Conservation (phyloP, 2,329 filamentous ascomycete genomes). For the Aspergillus latus region DNA sequence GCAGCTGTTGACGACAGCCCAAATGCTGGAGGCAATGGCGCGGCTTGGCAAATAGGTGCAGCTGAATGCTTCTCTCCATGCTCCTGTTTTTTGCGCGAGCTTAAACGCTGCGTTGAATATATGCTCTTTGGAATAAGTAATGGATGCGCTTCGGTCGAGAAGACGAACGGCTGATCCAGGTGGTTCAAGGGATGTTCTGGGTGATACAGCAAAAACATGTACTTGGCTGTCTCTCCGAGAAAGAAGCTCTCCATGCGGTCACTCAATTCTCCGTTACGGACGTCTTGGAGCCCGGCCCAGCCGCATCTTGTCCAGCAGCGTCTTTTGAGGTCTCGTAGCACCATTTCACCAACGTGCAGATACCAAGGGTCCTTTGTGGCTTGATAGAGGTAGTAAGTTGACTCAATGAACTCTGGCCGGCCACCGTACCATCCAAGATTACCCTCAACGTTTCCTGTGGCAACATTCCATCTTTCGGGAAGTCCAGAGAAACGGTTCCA, state of each 20-base stretch:
- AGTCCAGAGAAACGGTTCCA: constrained; percentile 95
- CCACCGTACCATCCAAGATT: constrained; percentile 94
- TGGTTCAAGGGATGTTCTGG: constrained; percentile 82
- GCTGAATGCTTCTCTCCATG: constrained; percentile 14
- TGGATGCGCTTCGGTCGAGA: constrained; percentile 94
- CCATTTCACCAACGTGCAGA: constrained; percentile 93
- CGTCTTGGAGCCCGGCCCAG: constrained; percentile 86
- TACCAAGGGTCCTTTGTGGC: constrained; percentile 96
- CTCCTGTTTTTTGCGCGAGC: constrained; percentile 11
- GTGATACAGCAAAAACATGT: constrained; percentile 89
- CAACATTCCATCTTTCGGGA: constrained; percentile 90
- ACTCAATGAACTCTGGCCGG: constrained; percentile 94
- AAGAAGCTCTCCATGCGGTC: constrained; percentile 99
- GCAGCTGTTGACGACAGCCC: constrained; percentile 78
- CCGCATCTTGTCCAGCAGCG: constrained; percentile 89
- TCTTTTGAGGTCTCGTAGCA: constrained; percentile 79
- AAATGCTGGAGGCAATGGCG: constrained; percentile 61
- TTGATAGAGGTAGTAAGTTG: constrained; percentile 91
- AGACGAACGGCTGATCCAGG: constrained; percentile 83
- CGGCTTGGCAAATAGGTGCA: constrained; percentile 64
- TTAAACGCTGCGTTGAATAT: constrained; percentile 2
- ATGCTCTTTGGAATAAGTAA: constrained; percentile 70
- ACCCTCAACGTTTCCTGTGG: constrained; percentile 77
- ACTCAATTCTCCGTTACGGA: constrained; percentile 76
- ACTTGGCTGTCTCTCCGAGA: constrained; percentile 92